Conservation (phyloP, 495 filamentous ascomycete species). For the Coniosporium apollinis region DNA sequence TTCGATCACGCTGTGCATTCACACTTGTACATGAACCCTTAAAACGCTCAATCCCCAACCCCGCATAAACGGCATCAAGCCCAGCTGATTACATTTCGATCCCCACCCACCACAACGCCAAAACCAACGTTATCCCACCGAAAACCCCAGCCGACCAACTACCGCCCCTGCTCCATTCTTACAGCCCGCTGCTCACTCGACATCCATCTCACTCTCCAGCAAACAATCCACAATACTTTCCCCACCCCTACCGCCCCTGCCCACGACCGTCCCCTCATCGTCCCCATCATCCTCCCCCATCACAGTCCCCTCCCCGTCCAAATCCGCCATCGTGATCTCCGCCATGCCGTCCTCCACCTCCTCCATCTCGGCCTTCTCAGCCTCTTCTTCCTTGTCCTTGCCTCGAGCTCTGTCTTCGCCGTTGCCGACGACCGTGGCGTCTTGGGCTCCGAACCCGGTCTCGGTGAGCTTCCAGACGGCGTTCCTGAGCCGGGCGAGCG, state of each 20-base stretch:
- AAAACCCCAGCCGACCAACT: too few relatives aligned
- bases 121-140: too few relatives aligned
- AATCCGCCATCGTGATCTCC: slow-evolving; percentile 5
- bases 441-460: too few relatives aligned
- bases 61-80: too few relatives aligned
- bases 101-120: too few relatives aligned
- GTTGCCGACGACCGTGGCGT: too few relatives aligned
- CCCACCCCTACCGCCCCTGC: slow-evolving; percentile 1
- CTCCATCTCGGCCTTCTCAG: slow-evolving; percentile 10
- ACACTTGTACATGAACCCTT: too few relatives aligned
- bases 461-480: slow-evolving; percentile 11
- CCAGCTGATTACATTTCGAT: too few relatives aligned
- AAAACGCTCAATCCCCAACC: too few relatives aligned
- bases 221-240: slow-evolving; percentile 14
- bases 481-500: slow-evolving; percentile 16
- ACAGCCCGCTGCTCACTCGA: too few relatives aligned
- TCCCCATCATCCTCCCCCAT: slow-evolving; percentile 22
- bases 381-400: slow-evolving; percentile 8
- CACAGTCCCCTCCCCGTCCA: slow-evolving; percentile 17
- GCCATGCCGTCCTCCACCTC: slow-evolving; percentile 4
- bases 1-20: too few relatives aligned
- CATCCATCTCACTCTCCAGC: slow-evolving; percentile 16
- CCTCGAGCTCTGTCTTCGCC: slow-evolving; percentile 10
- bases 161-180: too few relatives aligned
- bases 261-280: slow-evolving; percentile 6